Conservation (phyloP, 2,329 filamentous ascomycete species). For the Penicillium sp. region DNA sequence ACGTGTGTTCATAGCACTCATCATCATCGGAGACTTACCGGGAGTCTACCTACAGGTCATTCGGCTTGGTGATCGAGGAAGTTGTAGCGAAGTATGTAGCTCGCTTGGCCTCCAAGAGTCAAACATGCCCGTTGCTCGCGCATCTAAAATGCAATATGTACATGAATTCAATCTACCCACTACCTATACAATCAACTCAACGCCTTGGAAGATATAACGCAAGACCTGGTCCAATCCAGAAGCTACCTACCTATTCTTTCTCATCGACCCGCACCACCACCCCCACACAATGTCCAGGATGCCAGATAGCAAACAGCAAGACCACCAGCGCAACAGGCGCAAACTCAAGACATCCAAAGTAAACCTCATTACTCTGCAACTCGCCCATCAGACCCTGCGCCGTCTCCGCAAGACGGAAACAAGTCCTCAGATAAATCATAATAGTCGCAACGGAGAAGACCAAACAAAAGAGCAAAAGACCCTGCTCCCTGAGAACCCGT, state of each 20-base stretch:
- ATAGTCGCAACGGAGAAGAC: constrained; percentile 14
- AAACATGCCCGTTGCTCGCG: too few relatives aligned
- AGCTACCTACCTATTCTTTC: background rate
- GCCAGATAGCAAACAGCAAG: constrained; percentile 14
- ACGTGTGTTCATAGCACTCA: too few relatives aligned
- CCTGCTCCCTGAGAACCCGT: background rate
- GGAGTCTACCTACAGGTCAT: too few relatives aligned
- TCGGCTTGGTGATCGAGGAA: too few relatives aligned
- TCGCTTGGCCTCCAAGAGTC: too few relatives aligned
- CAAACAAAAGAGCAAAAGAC: background rate
- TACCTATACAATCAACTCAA: too few relatives aligned
- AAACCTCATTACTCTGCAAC: constrained; percentile 14
- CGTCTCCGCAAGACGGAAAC: constrained; percentile 17
- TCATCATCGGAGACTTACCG: too few relatives aligned
- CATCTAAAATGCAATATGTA: too few relatives aligned
- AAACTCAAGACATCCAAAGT: constrained; percentile 18
- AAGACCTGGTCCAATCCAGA: background rate
- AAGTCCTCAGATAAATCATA: constrained; percentile 18
- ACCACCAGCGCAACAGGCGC: constrained; percentile 17
- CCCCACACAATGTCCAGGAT: constrained; percentile 13
- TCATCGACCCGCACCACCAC: background rate
- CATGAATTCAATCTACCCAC: too few relatives aligned
- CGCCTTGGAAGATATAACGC: background rate
- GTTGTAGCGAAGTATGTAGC: too few relatives aligned
- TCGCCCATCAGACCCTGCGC: constrained; percentile 13